phyloP scores from a whole-genome alignment of 805 yeast genomes.

The Brettanomyces custersianus region DNA sequence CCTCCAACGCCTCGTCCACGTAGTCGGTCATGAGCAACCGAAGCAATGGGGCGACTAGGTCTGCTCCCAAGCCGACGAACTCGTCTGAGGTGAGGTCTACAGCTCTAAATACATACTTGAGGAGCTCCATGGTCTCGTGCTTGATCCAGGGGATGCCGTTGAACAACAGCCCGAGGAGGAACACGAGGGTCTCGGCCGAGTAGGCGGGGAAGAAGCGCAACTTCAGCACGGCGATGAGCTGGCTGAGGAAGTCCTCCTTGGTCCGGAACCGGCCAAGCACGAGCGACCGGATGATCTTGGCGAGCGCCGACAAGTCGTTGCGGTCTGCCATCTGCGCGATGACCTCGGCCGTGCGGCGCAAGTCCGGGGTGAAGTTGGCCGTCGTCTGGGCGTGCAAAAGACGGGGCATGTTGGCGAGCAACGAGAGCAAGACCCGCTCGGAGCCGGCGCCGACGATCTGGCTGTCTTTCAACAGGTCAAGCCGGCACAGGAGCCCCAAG shows the following conservation, averaged over 20 bases:
- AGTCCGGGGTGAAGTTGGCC: slow-evolving; percentile 40
- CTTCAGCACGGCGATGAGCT: slow-evolving; percentile 64
- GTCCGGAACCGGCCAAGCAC: slow-evolving; percentile 76
- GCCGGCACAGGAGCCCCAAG: slow-evolving; percentile 59
- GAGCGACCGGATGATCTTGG: slow-evolving; percentile 69
- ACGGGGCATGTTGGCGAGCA: slow-evolving; percentile 75
- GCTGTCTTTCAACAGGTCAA: slow-evolving; percentile 59
- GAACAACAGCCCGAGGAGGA: slow-evolving; percentile 69
- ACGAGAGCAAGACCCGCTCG: slow-evolving; percentile 58
- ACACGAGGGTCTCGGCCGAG: slow-evolving; percentile 66
- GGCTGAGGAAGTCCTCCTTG: slow-evolving; percentile 82
- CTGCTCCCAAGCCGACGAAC: slow-evolving; percentile 89
- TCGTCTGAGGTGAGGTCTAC: slow-evolving; percentile 72
- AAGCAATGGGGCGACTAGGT: slow-evolving; percentile 80
- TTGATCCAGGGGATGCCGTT: slow-evolving; percentile 77
- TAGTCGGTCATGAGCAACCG: slow-evolving; percentile 72
- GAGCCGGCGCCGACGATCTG: slow-evolving; percentile 70
- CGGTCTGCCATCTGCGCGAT: slow-evolving; percentile 53
- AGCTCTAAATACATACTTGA: slow-evolving; percentile 66
- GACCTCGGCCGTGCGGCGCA: slow-evolving; percentile 43
- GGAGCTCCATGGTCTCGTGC: slow-evolving; percentile 64
- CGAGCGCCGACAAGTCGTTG: slow-evolving; percentile 42
- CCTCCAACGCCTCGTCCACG: slow-evolving; percentile 84
- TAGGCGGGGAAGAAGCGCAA: slow-evolving; percentile 62
- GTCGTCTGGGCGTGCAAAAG: slow-evolving; percentile 72